These are phyloP conservation scores for Tilletia indica DNA, from an alignment of 1,284 basidiomycete species.

Conservation along the genomic window DNA sequence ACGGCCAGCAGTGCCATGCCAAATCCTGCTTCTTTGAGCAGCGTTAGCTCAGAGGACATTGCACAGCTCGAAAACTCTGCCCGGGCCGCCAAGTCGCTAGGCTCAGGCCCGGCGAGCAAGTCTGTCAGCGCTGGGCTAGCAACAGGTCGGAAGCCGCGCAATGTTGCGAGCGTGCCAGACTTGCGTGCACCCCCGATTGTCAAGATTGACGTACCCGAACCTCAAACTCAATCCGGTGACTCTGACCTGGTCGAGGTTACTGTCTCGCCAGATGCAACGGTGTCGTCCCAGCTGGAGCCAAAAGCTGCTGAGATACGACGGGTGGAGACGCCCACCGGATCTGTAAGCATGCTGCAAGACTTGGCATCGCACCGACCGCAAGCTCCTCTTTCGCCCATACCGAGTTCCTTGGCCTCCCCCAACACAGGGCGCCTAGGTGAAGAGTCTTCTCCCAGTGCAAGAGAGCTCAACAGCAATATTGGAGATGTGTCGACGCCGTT, in stretches of 20 bases:
- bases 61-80: not conserved
- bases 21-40: not conserved
- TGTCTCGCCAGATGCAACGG: not conserved
- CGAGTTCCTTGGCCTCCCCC: slow-evolving; percentile 8
- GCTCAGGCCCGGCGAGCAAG: not conserved
- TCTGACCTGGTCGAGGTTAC: not conserved
- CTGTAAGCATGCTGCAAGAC: not conserved
- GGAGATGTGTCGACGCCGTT: not conserved
- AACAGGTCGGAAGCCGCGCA: not conserved
- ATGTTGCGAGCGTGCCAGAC: slow-evolving; percentile 1
- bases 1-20: not conserved
- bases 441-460: not conserved
- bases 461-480: not conserved
- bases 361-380: slow-evolving; percentile 4
- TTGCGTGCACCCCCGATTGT: not conserved
- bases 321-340: not conserved
- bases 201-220: not conserved
- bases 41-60: not conserved
- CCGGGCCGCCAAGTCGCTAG: not conserved
- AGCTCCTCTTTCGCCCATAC: slow-evolving; percentile 19
- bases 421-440: slow-evolving; percentile 4
- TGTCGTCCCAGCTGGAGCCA: not conserved
- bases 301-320: not conserved
- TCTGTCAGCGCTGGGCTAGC: slow-evolving; percentile 1
- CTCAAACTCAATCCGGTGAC: not conserved